These are phyloP conservation scores for Stemphylium beticola DNA, from an alignment of 2,329 filamentous ascomycete genomes.

Conservation along the genomic window DNA sequence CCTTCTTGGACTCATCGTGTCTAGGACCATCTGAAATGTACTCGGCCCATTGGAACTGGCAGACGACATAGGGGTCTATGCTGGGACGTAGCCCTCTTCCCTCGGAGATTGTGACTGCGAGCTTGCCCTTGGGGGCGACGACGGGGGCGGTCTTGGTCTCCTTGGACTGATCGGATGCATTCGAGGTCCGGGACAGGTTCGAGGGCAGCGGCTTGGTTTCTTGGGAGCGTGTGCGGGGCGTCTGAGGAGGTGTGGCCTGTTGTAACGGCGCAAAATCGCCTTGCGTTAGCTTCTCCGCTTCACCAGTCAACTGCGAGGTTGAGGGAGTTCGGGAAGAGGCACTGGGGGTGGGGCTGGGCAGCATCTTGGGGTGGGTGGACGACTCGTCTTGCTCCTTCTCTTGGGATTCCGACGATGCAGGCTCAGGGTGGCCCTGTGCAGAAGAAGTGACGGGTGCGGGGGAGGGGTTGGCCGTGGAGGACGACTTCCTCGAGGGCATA, in stretches of 20 bases:
- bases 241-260: conserved; percentile 93
- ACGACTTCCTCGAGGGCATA: conserved; percentile 51
- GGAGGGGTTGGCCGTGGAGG: conserved; percentile 47
- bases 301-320: conserved; percentile 69
- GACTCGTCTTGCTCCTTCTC: conserved; percentile 31
- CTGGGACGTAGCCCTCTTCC: conserved; percentile 81
- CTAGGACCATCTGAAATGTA: conserved; percentile 89
- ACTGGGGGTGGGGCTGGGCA: conserved; percentile 57
- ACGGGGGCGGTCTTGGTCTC: conserved; percentile 60
- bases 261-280: conserved; percentile 64
- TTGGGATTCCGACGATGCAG: conserved; percentile 23
- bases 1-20: conserved; percentile 59
- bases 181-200: conserved; percentile 60
- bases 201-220: conserved; percentile 55
- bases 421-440: conserved; percentile 14
- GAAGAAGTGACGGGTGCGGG: conserved; percentile 42
- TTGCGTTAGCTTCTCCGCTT: conserved; percentile 88
- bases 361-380: conserved; percentile 57
- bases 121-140: conserved; percentile 80
- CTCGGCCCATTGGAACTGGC: conserved; percentile 95
- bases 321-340: conserved; percentile 55
- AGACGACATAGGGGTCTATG: conserved; percentile 92
- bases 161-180: conserved; percentile 52
- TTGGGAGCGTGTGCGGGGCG: conserved; percentile 83
- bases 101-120: conserved; percentile 87